phyloP scores from a whole-genome alignment of 805 yeast genomes.

The Ogataea kodamae region DNA sequence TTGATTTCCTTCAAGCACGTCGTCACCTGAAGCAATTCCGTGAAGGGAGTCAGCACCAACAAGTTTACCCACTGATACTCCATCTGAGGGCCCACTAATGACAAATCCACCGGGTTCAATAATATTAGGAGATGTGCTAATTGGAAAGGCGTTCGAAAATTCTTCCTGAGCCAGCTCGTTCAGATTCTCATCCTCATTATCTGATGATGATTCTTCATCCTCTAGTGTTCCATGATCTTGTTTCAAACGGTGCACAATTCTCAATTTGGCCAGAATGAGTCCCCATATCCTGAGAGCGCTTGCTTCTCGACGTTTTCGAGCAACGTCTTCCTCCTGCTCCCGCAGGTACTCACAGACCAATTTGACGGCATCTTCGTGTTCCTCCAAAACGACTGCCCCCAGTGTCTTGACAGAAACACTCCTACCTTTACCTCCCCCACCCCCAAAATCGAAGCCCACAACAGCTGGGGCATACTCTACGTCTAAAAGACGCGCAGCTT shows the following conservation, averaged over 20 bases:
- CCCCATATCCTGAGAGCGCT: constrained; percentile 54
- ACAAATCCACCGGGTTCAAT: constrained; percentile 9
- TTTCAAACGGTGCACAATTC: constrained; percentile 46
- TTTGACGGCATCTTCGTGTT: constrained; percentile 56
- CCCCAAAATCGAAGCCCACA: constrained; percentile 74
- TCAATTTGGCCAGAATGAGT: constrained; percentile 45
- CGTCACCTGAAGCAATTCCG: neutral
- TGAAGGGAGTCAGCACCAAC: neutral
- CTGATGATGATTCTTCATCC: constrained; percentile 16
- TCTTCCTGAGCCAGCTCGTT: no score
- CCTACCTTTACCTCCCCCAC: constrained; percentile 31
- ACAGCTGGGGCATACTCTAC: constrained; percentile 87
- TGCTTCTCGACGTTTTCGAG: constrained; percentile 39
- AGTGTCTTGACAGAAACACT: constrained; percentile 60
- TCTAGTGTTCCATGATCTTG: constrained; percentile 44
- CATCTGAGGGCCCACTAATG: no score
- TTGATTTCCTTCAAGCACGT: no score
- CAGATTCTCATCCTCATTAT: constrained; percentile 15
- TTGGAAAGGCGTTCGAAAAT: constrained; percentile 1
- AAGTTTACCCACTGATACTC: no score
- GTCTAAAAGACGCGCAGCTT: constrained; percentile 67
- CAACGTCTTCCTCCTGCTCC: constrained; percentile 47
- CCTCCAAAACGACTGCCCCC: constrained; percentile 72
- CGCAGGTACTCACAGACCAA: constrained; percentile 46
- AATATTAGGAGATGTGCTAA: neutral